Evolutionary conservation across 108 stramenopile species (phyloP), one percentile per base, ranked within the genome.

Genomic region (Poteriospumella lacustris): DNA sequence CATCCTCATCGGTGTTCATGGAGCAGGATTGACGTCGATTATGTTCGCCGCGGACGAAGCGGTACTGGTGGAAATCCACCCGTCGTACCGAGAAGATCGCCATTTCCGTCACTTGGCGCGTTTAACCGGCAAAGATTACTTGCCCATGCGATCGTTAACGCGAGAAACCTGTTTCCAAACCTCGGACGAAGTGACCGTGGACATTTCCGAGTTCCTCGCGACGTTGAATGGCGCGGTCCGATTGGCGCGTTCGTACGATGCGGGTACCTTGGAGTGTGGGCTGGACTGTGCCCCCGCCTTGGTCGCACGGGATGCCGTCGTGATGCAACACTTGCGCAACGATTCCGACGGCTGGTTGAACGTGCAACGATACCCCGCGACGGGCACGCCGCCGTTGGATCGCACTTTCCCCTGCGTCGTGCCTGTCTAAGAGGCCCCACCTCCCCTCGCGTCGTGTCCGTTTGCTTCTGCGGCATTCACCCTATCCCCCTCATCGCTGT

Each of bases 11-110:
- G 78, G 78, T 0, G 70, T 68, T 29, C 78, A 79, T 43, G 78
- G 78, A 0, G 78, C 78, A 34, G 78, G 78, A 0, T 24, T 79
- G 43, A 79, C 68, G 78, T 41, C 58, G 42, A 43, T 79, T 29
- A 70, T 79, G 0, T 79, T 79, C 58, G 39, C 68, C 19, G 78
- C 78, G 24, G 78, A 79, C 31, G 78, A 79, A 38, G 78, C 78
- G 0, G 70, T 79, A 0, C 41, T 79, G 0, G 12, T 79, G 19
- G 78, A 79, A 64, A 79, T 79, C 43, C 78, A 79, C 42, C 78
- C 78, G 39, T 44, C 68, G n/a, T 79, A 79, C 52, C 19, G 78
- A 33, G 44, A 42, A 0, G 78, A 79, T 29, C 33, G 78, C 2
- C 78, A 79, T 43, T 79, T 79, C 19, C 3, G 78, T 9, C 2